Conservation (phyloP, 768 basidiomycete genomes). For the Tricholoma terreum region DNA sequence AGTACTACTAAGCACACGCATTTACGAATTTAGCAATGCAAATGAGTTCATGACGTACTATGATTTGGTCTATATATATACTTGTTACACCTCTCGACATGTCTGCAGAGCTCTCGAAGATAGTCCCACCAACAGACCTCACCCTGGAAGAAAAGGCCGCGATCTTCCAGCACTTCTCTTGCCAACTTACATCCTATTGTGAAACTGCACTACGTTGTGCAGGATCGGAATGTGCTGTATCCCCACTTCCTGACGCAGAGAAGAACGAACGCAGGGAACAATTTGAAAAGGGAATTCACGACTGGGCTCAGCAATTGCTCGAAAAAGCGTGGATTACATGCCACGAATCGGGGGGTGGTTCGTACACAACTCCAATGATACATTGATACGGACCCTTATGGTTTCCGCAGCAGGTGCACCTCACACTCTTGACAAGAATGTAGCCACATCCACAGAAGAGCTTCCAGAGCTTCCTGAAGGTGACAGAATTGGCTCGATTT, state of each 20-base stretch:
- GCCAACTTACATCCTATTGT: slow-evolving; percentile 43
- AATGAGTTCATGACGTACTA: neutral
- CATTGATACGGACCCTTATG: no score
- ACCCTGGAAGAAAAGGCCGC: slow-evolving; percentile 28
- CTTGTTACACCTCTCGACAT: neutral
- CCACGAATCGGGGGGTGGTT: slow-evolving; percentile 25
- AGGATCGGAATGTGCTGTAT: slow-evolving; percentile 29
- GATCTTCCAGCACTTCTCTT: slow-evolving; percentile 42
- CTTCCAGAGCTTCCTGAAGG: slow-evolving; percentile 41
- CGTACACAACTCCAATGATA: no score
- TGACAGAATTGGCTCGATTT: slow-evolving; percentile 29
- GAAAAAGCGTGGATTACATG: slow-evolving; percentile 45
- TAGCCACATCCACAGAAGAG: slow-evolving; percentile 44
- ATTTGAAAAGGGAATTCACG: slow-evolving; percentile 36
- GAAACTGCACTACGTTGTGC: slow-evolving; percentile 43
- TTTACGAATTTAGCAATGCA: neutral
- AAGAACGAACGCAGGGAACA: slow-evolving; percentile 20
- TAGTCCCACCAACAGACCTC: slow-evolving; percentile 40
- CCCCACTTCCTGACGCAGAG: slow-evolving; percentile 12
- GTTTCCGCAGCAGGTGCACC: neutral
- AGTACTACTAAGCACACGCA: no score
- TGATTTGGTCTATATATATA: neutral
- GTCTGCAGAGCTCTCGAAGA: slow-evolving; percentile 15
- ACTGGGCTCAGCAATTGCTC: slow-evolving; percentile 44
- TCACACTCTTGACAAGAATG: slow-evolving; percentile 31